Conservation (phyloP, 129 eudicot species). For the Centrapalus pauciflorus region DNA sequence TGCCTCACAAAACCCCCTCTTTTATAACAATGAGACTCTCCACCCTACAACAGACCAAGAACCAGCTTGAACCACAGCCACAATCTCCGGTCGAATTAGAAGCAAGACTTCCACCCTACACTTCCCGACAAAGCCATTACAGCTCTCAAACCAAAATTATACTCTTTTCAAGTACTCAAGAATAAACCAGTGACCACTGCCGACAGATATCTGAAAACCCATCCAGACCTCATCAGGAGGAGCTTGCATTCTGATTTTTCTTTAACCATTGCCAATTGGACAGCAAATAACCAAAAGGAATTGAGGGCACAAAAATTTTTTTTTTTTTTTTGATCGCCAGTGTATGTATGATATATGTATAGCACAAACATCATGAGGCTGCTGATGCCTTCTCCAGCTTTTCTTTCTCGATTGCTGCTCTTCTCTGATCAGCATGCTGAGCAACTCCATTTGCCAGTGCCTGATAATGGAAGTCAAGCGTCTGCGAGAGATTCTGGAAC, state of each 20-base stretch:
- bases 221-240: constrained; percentile 19
- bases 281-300: constrained; percentile 26
- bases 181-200: background rate
- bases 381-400: constrained; percentile 58
- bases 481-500: constrained; percentile 77
- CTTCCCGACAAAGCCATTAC: background rate
- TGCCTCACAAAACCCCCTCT: background rate
- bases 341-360: background rate
- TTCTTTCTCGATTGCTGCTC: constrained; percentile 73
- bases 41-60: constrained; percentile 14
- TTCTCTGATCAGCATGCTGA: constrained; percentile 85
- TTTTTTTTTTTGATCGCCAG: background rate
- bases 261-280: constrained; percentile 14
- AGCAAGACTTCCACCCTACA: background rate
- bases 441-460: constrained; percentile 91
- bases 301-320: background rate
- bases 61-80: background rate
- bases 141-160: constrained; percentile 22
- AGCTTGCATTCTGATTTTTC: constrained; percentile 10
- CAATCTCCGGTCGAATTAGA: background rate
- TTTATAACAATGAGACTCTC: background rate
- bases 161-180: constrained; percentile 13
- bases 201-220: constrained; percentile 16
- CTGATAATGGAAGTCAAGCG: constrained; percentile 76
- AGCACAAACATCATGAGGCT: constrained; percentile 39